Evolutionary conservation across 139 green algal genomes (phyloP).

Genomic region (Klebsormidium nitens): DNA sequence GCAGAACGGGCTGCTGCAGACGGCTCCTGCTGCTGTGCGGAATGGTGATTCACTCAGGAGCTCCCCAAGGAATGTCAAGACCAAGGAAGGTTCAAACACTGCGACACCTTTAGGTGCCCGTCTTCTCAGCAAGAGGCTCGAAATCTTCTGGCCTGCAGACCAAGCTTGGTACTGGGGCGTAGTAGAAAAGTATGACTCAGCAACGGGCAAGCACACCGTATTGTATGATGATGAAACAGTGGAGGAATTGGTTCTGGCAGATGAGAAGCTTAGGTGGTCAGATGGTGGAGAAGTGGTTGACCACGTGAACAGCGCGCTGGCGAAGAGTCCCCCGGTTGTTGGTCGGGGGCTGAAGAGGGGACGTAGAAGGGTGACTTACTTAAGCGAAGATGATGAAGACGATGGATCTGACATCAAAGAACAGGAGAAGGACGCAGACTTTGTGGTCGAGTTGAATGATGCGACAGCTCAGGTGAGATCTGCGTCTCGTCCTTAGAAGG

Average conservation of each 20-base stretch:
- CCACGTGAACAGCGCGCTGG: not conserved
- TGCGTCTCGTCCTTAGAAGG: no score
- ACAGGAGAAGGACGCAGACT: no score
- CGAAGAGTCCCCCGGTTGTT: not conserved
- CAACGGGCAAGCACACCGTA: conserved; percentile 2
- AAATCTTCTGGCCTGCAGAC: conserved; percentile 16
- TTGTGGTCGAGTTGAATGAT: no score
- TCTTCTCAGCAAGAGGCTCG: not conserved
- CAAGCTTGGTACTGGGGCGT: conserved; percentile 5
- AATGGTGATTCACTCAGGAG: no score
- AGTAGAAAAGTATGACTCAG: not conserved
- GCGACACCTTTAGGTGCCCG: no score
- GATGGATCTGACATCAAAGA: conserved; percentile 11
- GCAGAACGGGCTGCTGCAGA: no score
- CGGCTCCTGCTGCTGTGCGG: no score
- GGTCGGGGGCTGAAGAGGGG: not conserved
- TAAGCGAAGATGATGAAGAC: conserved; percentile 1
- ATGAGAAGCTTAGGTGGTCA: conserved; percentile 2
- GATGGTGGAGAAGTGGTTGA: not conserved
- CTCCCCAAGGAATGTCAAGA: no score
- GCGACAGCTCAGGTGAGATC: no score
- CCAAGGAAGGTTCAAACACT: no score
- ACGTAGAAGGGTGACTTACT: conserved; percentile 3
- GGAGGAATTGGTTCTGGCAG: not conserved
- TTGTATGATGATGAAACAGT: conserved; percentile 8